phyloP scores from a whole-genome alignment of 78 protist genomes.

The Anaeramoeba ignava region DNA sequence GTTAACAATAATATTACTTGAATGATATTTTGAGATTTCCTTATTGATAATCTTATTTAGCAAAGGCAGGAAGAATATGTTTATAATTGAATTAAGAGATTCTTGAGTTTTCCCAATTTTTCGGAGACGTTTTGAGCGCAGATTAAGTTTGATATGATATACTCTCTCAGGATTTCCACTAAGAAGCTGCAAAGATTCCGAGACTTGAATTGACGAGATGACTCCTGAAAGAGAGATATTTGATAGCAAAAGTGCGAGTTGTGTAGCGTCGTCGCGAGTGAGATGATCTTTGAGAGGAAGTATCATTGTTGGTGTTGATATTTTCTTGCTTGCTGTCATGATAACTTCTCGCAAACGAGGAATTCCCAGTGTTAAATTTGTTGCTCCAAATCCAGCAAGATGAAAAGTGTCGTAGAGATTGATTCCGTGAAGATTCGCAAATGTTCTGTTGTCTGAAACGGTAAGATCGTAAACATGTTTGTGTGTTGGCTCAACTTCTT shows the following conservation, averaged over 20 bases:
- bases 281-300: conserved; percentile 5
- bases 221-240: background rate
- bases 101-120: too few relatives aligned
- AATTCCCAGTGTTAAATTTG: conserved; percentile 87
- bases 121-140: too few relatives aligned
- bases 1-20: too few relatives aligned
- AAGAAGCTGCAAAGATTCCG: too few relatives aligned
- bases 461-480: background rate
- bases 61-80: too few relatives aligned
- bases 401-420: conserved; percentile 72
- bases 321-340: conserved; percentile 55
- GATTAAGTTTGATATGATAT: too few relatives aligned
- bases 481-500: background rate
- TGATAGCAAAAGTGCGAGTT: background rate
- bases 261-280: background rate
- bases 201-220: background rate
- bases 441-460: background rate
- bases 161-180: too few relatives aligned
- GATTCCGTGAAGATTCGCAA: background rate
- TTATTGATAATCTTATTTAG: too few relatives aligned
- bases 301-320: conserved; percentile 39
- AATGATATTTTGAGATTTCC: too few relatives aligned
- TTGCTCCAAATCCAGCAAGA: conserved; percentile 69
- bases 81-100: too few relatives aligned
- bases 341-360: conserved; percentile 85